A percentile compares a stretch with the other conserved stretches of the same genome.
Conservation (phyloP, 768 basidiomycete species). For the Amylocystis lapponica region DNA sequence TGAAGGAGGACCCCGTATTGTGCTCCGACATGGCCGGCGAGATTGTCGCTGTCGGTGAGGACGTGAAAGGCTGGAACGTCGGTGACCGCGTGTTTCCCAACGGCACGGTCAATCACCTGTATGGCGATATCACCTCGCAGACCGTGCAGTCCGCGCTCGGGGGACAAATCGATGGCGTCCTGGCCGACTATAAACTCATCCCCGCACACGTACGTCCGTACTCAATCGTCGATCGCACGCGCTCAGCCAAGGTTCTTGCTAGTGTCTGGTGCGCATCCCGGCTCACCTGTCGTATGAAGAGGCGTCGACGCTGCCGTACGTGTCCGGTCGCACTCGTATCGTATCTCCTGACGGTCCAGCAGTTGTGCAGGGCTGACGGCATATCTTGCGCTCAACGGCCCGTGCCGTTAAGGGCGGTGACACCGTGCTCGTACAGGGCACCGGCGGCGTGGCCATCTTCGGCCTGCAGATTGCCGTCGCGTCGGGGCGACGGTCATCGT, state of each 20-base stretch:
- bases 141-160: constrained; percentile 27
- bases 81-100: constrained; percentile 54
- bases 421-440: constrained; percentile 48
- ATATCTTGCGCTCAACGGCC: constrained; percentile 49
- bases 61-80: constrained; percentile 39
- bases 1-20: constrained; percentile 20
- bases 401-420: constrained; percentile 51
- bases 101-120: constrained; percentile 40
- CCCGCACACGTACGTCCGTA: constrained; percentile 35
- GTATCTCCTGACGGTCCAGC: background rate
- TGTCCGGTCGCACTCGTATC: background rate
- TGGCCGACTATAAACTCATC: constrained; percentile 51
- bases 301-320: constrained; percentile 56
- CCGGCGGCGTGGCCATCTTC: constrained; percentile 53
- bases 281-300: constrained; percentile 58
- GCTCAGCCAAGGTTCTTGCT: constrained; percentile 13
- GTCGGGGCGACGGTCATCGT: constrained; percentile 59
- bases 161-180: constrained; percentile 42
- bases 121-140: constrained; percentile 36
- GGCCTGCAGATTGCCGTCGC: constrained; percentile 56
- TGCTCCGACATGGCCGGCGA: constrained; percentile 55
- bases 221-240: background rate
- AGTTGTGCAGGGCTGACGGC: constrained; percentile 60
- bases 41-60: constrained; percentile 37
- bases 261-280: constrained; percentile 43